phyloP scores from a whole-genome alignment of 1,284 basidiomycete species.

The Dichomitus squalens region DNA sequence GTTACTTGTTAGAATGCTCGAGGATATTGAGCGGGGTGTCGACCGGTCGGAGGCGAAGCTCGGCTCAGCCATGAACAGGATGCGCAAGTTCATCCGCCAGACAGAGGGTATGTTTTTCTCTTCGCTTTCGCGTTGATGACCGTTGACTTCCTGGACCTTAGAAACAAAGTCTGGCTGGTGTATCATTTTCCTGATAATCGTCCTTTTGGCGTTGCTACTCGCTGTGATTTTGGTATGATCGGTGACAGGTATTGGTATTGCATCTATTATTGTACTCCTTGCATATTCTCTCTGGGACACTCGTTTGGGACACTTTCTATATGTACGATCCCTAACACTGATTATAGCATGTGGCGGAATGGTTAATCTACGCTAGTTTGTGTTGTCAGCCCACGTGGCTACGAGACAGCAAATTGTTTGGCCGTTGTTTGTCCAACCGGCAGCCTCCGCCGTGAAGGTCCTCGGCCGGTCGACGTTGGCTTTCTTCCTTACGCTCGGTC shows the following conservation, averaged over 20 bases:
- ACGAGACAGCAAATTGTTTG: conserved; percentile 23
- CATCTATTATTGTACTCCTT: conserved; percentile 15
- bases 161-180: conserved; percentile 77
- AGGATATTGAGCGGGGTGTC: conserved; percentile 77
- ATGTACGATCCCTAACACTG: conserved; percentile 8
- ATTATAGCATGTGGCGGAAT: neutral
- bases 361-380: neutral
- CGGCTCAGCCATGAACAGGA: conserved; percentile 64
- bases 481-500: conserved; percentile 17
- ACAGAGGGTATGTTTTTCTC: conserved; percentile 66
- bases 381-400: neutral
- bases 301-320: conserved; percentile 16
- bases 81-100: conserved; percentile 81
- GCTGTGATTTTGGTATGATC: conserved; percentile 57
- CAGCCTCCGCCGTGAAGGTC: conserved; percentile 9
- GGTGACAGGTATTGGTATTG: conserved; percentile 3
- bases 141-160: conserved; percentile 28
- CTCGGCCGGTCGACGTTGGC: conserved; percentile 3
- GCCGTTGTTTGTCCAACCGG: conserved; percentile 26
- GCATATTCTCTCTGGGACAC: conserved; percentile 7
- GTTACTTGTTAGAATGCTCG: conserved; percentile 67
- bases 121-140: neutral
- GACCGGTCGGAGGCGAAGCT: conserved; percentile 77
- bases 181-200: conserved; percentile 60
- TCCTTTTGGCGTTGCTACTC: conserved; percentile 56